These are phyloP conservation scores for Scheffersomyces lignicola DNA, from an alignment of 1,139 yeast species.

Conservation along the genomic window DNA sequence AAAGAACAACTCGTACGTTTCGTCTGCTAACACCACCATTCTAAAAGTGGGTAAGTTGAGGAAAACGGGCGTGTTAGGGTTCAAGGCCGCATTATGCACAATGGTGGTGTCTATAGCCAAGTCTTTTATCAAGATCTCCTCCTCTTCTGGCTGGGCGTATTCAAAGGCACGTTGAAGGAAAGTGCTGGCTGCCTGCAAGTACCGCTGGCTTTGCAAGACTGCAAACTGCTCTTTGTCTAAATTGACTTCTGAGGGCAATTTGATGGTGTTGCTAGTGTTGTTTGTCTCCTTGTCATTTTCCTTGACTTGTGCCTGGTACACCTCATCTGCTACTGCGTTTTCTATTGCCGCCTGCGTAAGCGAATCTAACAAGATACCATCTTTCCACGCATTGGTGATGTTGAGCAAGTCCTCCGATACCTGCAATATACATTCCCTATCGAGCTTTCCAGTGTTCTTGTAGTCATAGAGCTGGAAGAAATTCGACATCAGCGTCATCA, in stretches of 20 bases:
- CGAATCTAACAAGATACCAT: slow-evolving; percentile 59
- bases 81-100: slow-evolving; percentile 71
- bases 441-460: slow-evolving; percentile 60
- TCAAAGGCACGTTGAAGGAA: slow-evolving; percentile 89
- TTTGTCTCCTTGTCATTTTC: slow-evolving; percentile 10
- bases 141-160: slow-evolving; percentile 70
- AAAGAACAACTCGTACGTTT: slow-evolving; percentile 84
- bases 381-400: slow-evolving; percentile 82
- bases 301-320: slow-evolving; percentile 33
- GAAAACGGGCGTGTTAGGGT: slow-evolving; percentile 74
- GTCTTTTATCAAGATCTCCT: slow-evolving; percentile 43
- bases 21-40: slow-evolving; percentile 93
- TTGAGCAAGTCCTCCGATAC: slow-evolving; percentile 85
- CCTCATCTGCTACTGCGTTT: slow-evolving; percentile 61
- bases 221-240: slow-evolving; percentile 65
- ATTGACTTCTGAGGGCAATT: slow-evolving; percentile 57
- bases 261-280: slow-evolving; percentile 32
- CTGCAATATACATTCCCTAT: slow-evolving; percentile 76
- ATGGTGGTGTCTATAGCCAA: slow-evolving; percentile 39
- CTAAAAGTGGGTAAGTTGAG: slow-evolving; percentile 87
- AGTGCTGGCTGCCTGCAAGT: slow-evolving; percentile 81
- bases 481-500: slow-evolving; percentile 76
- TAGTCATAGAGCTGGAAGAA: slow-evolving; percentile 76
- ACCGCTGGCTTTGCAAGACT: slow-evolving; percentile 75
- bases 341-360: slow-evolving; percentile 64